Percentiles rank a stretch among this genome's conserved stretches.
These are phyloP conservation scores for Diaporthe sp. DNA, from an alignment of 2,329 filamentous ascomycete species.

Conservation along the genomic window DNA sequence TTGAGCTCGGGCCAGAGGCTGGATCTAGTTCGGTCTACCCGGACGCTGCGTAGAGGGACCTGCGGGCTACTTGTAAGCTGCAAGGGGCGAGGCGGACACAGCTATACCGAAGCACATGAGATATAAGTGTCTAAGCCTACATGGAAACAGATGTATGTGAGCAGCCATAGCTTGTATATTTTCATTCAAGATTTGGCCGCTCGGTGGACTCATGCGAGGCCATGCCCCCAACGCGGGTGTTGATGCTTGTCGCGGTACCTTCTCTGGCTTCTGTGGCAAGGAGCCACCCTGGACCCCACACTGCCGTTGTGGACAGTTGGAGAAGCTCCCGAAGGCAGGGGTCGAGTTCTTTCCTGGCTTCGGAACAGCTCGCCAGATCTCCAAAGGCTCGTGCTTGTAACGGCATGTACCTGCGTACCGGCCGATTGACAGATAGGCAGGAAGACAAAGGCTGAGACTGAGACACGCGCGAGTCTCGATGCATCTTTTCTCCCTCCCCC, in stretches of 20 bases:
- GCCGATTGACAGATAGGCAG: slow-evolving; percentile 1
- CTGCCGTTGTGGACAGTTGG: slow-evolving; percentile 27
- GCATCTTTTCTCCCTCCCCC: not conserved
- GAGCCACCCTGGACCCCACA: slow-evolving; percentile 25
- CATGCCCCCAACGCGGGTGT: not conserved
- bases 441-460: slow-evolving; percentile 21
- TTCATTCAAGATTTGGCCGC: not conserved
- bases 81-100: not conserved
- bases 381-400: slow-evolving; percentile 12
- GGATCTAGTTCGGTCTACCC: not conserved
- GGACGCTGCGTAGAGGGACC: not conserved
- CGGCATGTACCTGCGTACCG: slow-evolving; percentile 3
- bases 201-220: not conserved
- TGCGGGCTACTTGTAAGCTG: not conserved
- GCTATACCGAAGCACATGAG: too few species aligned
- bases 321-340: slow-evolving; percentile 32
- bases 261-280: not conserved
- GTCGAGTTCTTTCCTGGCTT: slow-evolving; percentile 17
- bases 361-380: slow-evolving; percentile 34
- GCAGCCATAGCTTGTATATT: not conserved
- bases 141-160: not conserved
- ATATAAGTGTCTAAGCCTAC: not conserved
- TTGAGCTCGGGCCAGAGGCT: slow-evolving; percentile 33
- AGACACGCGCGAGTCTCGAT: slow-evolving; percentile 20
- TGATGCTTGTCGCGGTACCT: slow-evolving; percentile 1